phyloP scores from a whole-genome alignment of 345 rosid genomes.

The Erysimum cheiranthoides region DNA sequence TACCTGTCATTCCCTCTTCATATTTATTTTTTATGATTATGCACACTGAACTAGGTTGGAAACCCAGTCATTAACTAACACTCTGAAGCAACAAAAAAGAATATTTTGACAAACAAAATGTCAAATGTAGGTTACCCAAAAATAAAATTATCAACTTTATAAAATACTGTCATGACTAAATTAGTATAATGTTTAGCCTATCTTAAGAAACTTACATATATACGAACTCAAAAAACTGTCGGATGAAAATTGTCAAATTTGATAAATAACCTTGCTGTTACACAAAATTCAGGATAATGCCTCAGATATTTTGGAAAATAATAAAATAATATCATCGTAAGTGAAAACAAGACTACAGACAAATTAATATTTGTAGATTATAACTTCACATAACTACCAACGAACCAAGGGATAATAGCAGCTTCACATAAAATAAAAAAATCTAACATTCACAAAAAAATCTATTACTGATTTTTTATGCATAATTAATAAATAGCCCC shows the following conservation, averaged over 20 bases:
- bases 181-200: not conserved
- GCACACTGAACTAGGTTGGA: not conserved
- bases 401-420: not conserved
- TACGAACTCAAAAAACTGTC: not conserved
- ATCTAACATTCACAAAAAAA: not conserved
- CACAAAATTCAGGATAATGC: not conserved
- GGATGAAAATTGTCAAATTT: not conserved
- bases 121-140: not conserved
- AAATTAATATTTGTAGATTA: constrained; percentile 9
- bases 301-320: not conserved
- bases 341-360: not conserved
- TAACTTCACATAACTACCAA: constrained; percentile 27
- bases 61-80: too few relatives aligned
- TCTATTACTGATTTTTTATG: not conserved
- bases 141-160: not conserved
- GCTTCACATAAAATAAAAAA: constrained; percentile 27
- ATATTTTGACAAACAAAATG: not conserved
- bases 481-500: constrained; percentile 33
- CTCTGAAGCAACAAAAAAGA: not conserved
- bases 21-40: not conserved
- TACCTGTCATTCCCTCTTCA: constrained; percentile 30
- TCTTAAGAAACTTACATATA: not conserved
- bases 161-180: not conserved
- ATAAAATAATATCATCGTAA: not conserved
- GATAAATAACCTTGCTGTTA: not conserved